Base-by-base conservation (phyloP, 192 early-diverging fungal species). In the Coemansia asiatica region DNA sequence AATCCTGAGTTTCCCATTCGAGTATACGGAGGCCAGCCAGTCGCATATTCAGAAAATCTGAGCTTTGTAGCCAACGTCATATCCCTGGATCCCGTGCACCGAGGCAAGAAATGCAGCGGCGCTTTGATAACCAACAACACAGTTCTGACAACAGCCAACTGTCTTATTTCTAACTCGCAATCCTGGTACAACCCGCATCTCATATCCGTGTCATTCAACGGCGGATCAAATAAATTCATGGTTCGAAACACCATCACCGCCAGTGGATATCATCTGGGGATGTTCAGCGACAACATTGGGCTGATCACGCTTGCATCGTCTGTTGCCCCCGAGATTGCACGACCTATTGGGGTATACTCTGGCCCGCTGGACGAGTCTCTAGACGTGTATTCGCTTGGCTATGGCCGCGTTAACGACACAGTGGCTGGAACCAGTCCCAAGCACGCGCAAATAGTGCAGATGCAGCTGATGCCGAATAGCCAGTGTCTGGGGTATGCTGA, bases 141-240 rank as follows among this genome's bases (percentile, higher is more conserved):
- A 1, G 69, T 76, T 1, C 40, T 71, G 19, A 76, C 75, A 13
- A 76, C 75, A 0, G 69, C 75, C 51, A 68, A 76, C 59, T 76
- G 75, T 22, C 66, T 76, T 28, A 63, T 61, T 25, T 60, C 69
- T 9, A 40, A 58, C 22, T 55, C 29, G 0, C 35, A 33, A 21
- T 64, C 75, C 0, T 61, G 66, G 57, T 76, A 67, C 54, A 56
- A 66, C 23, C 46, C 75, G 4, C 7, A 22, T 1, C 57, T 64
- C 1, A 61, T 71, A 38, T 61, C 75, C 0, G 66, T 76, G 3
- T 56, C 62, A 6, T 56, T 76, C 25, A 57, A 40, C 26, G 47
- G 6, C 13, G 6, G 36, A 27, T 22, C 23, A 18, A 36, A 69
- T 9, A 7, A 31, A 0, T 70, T 66, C 60, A 66, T 62, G 25